A percentile compares a stretch with the other conserved stretches of the same genome.
phyloP scores from a whole-genome alignment of 306 rosid genomes.

The Bauhinia variegata region DNA sequence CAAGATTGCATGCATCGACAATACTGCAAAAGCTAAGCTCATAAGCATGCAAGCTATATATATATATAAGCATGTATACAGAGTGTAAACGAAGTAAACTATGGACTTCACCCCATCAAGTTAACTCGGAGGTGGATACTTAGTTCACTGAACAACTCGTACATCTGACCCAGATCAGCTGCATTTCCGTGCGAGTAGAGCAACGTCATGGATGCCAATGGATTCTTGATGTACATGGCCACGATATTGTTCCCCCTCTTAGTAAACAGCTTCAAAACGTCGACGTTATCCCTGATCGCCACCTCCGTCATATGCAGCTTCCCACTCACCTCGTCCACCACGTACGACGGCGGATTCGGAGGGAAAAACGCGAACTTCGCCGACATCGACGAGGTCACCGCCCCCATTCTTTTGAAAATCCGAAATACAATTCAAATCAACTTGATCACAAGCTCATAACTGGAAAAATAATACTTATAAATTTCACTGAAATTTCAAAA shows the following conservation, averaged over 20 bases:
- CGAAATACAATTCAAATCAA: conserved; percentile 10
- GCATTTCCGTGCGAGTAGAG: conserved; percentile 94
- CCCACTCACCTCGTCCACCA: conserved; percentile 48
- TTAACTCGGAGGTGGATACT: conserved; percentile 84
- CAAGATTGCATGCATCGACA: neutral
- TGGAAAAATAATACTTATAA: neutral
- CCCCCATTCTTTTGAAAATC: conserved; percentile 88
- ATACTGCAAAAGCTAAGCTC: neutral
- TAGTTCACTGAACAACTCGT: conserved; percentile 79
- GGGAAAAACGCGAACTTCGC: conserved; percentile 94
- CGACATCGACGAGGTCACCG: conserved; percentile 92
- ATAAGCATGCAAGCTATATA: neutral
- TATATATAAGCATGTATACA: neutral
- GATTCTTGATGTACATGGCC: conserved; percentile 66
- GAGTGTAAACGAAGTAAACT: neutral
- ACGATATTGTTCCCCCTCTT: conserved; percentile 74
- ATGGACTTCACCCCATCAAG: conserved; percentile 70
- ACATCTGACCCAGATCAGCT: conserved; percentile 98
- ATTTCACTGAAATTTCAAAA: neutral
- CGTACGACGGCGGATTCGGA: conserved; percentile 86
- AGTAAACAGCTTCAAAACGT: conserved; percentile 80
- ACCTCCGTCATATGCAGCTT: conserved; percentile 62
- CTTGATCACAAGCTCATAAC: neutral
- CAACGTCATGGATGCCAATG: conserved; percentile 69
- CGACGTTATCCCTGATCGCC: conserved; percentile 63